Percentiles rank a stretch among this genome's conserved stretches.
Conservation (phyloP, 2,329 filamentous ascomycete species). For the Emergomyces orientalis region DNA sequence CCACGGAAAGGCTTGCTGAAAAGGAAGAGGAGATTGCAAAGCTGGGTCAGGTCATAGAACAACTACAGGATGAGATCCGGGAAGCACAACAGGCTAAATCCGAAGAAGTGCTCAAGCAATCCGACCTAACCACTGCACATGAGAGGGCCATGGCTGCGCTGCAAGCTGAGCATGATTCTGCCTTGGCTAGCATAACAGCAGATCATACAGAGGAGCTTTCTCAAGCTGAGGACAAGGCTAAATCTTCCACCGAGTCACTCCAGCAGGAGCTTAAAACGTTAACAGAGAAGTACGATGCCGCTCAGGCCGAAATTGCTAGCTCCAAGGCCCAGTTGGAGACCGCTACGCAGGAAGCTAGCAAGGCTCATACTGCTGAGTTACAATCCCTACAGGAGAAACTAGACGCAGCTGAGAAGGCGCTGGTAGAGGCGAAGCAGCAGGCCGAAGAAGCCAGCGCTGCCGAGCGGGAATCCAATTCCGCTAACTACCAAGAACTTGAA, state of each 20-base stretch:
- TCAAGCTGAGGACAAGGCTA: constrained; percentile 14
- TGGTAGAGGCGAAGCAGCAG: constrained; percentile 14
- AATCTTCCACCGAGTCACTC: constrained; percentile 11
- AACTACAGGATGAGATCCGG: constrained; percentile 26
- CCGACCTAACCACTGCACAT: constrained; percentile 12
- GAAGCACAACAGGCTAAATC: constrained; percentile 13
- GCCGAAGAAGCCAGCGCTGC: constrained; percentile 13
- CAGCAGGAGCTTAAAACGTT: constrained; percentile 15
- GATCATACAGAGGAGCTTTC: constrained; percentile 15
- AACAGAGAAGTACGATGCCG: constrained; percentile 11
- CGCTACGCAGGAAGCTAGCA: constrained; percentile 9
- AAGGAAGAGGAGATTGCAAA: constrained; percentile 30
- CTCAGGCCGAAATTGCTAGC: constrained; percentile 12
- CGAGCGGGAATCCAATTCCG: constrained; percentile 14
- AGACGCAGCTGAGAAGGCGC: constrained; percentile 16
- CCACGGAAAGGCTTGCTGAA: constrained; percentile 22
- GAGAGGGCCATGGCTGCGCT: constrained; percentile 15
- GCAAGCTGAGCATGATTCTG: constrained; percentile 15
- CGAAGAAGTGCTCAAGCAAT: constrained; percentile 11
- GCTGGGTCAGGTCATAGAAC: constrained; percentile 27
- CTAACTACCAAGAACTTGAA: constrained; percentile 14
- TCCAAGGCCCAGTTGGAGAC: constrained; percentile 9
- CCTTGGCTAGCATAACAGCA: constrained; percentile 11
- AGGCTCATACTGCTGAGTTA: constrained; percentile 12
- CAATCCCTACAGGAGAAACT: constrained; percentile 17